These are phyloP conservation scores for Pilasporangium apinafurcum DNA, from an alignment of 352 stramenopile species.

Conservation along the genomic window DNA sequence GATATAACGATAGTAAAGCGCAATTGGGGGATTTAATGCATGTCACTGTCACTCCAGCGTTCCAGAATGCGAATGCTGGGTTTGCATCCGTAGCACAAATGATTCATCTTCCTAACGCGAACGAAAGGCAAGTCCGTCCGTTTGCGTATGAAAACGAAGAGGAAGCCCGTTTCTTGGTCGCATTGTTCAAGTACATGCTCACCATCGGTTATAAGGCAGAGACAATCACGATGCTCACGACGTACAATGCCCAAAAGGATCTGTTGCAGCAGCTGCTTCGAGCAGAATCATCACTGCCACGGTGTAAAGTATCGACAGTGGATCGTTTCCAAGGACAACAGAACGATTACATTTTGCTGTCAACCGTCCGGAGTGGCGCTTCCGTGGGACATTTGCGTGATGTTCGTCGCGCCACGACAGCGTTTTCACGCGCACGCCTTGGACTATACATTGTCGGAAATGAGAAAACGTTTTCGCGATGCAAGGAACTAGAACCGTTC, in stretches of 20 bases:
- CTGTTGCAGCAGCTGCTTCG: constrained; percentile 87
- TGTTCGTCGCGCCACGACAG: constrained; percentile 88
- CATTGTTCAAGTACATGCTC: constrained; percentile 91
- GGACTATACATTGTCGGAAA: constrained; percentile 93
- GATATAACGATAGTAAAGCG: constrained; percentile 34
- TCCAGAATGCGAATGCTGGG: constrained; percentile 78
- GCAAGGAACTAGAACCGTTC: constrained; percentile 64
- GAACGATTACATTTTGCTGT: constrained; percentile 94
- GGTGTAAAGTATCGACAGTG: constrained; percentile 82
- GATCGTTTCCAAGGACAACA: constrained; percentile 96
- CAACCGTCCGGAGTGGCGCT: constrained; percentile 86
- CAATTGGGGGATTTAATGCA: constrained; percentile 17
- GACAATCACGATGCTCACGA: constrained; percentile 92
- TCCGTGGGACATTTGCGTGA: constrained; percentile 89
- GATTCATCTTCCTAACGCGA: constrained; percentile 66
- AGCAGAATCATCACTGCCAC: constrained; percentile 6
- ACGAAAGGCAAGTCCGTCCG: constrained; percentile 65
- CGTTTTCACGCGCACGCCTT: constrained; percentile 88
- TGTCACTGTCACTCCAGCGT: constrained; percentile 20
- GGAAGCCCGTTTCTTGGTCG: constrained; percentile 93
- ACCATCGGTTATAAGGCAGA: constrained; percentile 88
- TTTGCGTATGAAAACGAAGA: constrained; percentile 94
- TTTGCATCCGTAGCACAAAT: constrained; percentile 89
- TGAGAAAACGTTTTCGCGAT: constrained; percentile 56
- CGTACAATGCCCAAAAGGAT: constrained; percentile 94